Conservation (phyloP, 2,329 filamentous ascomycete species). For the Penicillium capsulatum region DNA sequence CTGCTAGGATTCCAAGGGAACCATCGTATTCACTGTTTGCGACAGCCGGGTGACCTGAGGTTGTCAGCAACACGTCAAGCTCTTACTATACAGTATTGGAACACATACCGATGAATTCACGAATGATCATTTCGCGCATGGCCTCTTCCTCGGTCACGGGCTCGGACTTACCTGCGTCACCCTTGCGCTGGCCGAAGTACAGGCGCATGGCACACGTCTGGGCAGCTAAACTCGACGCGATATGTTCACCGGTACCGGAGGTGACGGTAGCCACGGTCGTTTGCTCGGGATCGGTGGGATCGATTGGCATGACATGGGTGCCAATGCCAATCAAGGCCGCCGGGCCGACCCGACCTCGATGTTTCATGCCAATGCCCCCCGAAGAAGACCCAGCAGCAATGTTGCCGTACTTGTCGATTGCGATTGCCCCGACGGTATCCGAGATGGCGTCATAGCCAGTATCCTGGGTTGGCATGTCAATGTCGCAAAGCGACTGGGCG, state of each 20-base stretch:
- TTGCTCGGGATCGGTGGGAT: conserved; percentile 64
- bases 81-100: background rate
- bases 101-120: conserved; percentile 77
- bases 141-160: conserved; percentile 71
- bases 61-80: background rate
- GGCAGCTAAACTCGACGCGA: conserved; percentile 91
- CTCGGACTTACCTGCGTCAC: conserved; percentile 58
- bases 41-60: conserved; percentile 72
- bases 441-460: conserved; percentile 61
- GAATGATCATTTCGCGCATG: conserved; percentile 70
- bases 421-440: conserved; percentile 94
- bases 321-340: conserved; percentile 90
- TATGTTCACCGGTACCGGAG: conserved; percentile 95
- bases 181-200: conserved; percentile 63
- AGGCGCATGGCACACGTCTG: conserved; percentile 80
- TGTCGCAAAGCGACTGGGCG: too few species aligned
- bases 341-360: conserved; percentile 82
- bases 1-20: conserved; percentile 83
- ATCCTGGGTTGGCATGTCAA: too few species aligned
- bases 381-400: conserved; percentile 96
- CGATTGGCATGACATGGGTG: conserved; percentile 77
- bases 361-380: conserved; percentile 98
- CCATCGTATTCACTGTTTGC: conserved; percentile 72
- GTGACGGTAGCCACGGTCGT: conserved; percentile 78
- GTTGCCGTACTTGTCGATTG: conserved; percentile 76